Evolutionary conservation across 345 rosid species (phyloP).

Genomic region (Arabidopsis suecica): DNA sequence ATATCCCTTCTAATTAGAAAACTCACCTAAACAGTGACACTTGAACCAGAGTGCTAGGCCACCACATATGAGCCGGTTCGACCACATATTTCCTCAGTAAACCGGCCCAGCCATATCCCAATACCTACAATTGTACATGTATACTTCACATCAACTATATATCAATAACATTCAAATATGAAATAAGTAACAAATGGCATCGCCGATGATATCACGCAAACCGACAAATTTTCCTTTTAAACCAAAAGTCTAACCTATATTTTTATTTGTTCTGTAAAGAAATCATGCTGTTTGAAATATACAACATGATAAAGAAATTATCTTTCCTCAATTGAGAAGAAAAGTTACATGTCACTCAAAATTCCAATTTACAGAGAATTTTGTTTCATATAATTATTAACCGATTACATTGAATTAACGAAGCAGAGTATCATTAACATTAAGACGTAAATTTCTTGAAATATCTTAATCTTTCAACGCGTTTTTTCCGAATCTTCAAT

Average conservation of each 20-base stretch:
- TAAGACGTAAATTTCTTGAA: constrained; percentile 12
- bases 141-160: neutral
- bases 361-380: neutral
- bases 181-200: neutral
- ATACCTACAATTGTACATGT: constrained; percentile 51
- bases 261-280: neutral
- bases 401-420: neutral
- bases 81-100: constrained; percentile 84
- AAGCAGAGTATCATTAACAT: neutral
- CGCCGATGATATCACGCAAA: neutral
- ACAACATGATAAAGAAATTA: neutral
- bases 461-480: neutral
- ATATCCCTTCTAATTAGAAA: neutral
- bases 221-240: neutral
- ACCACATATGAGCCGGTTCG: constrained; percentile 99
- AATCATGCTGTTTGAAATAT: neutral
- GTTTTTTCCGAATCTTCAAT: neutral
- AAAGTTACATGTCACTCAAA: neutral
- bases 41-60: constrained; percentile 87
- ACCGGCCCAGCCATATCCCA: constrained; percentile 98
- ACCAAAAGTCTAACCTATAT: neutral
- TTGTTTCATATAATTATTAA: neutral
- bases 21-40: constrained; percentile 82
- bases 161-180: neutral
- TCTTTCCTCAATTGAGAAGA: neutral